These are phyloP conservation scores for Pyrenophora tritici-repentis DNA, from an alignment of 2,329 filamentous ascomycete genomes.

Conservation along the genomic window DNA sequence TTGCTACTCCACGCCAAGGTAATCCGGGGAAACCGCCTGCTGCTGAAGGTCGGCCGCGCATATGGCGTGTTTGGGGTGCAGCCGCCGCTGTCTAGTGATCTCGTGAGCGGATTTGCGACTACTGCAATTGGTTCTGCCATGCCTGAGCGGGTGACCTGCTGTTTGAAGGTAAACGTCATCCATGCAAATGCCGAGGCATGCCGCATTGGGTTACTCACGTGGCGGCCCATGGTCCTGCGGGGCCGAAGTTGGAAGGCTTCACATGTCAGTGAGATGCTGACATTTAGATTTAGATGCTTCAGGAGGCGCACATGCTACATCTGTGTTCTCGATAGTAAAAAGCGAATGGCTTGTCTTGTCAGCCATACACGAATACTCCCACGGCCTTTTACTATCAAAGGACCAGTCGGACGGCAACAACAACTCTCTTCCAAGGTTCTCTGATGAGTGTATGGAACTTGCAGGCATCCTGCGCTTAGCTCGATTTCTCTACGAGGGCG, in stretches of 20 bases:
- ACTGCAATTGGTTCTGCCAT: slow-evolving; percentile 33
- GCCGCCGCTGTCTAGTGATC: slow-evolving; percentile 31
- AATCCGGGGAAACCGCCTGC: slow-evolving; percentile 28
- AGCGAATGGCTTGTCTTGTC: no score
- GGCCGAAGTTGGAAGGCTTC: slow-evolving; percentile 6
- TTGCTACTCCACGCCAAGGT: slow-evolving; percentile 31
- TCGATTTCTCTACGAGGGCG: no score
- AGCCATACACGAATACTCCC: no score
- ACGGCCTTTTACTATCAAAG: no score
- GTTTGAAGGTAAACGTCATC: slow-evolving; percentile 38
- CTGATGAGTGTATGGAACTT: no score
- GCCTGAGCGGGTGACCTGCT: slow-evolving; percentile 30
- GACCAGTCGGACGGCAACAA: no score
- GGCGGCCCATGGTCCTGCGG: slow-evolving; percentile 6
- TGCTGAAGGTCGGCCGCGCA: slow-evolving; percentile 32
- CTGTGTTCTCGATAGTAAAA: no score
- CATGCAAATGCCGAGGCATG: slow-evolving; percentile 35
- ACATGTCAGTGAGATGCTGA: slow-evolving; percentile 22
- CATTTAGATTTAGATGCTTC: slow-evolving; percentile 14
- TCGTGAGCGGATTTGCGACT: slow-evolving; percentile 32
- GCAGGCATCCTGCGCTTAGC: no score
- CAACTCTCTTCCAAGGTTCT: no score
- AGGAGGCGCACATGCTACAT: slow-evolving; percentile 8
- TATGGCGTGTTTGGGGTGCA: slow-evolving; percentile 27
- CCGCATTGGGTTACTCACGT: slow-evolving; percentile 17